Percentiles rank a stretch among this genome's conserved stretches.
Conservation (phyloP, 495 filamentous ascomycete genomes). For the Mycothermus thermophilus region DNA sequence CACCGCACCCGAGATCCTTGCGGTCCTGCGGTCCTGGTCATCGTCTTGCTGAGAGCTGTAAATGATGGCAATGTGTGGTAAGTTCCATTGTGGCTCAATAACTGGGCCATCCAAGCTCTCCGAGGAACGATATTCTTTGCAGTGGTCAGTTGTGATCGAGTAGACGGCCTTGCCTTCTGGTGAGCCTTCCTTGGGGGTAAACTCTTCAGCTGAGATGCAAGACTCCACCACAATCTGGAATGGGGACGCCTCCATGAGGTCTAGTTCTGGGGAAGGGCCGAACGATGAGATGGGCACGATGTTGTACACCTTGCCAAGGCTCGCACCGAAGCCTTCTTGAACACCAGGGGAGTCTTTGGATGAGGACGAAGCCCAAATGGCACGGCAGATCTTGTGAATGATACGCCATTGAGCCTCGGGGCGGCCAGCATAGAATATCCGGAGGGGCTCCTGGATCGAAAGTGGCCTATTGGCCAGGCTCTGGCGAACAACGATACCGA, state of each 20-base stretch:
- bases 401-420: slow-evolving; percentile 50
- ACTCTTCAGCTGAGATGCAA: slow-evolving; percentile 42
- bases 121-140: slow-evolving; percentile 26
- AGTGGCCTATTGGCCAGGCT: slow-evolving; percentile 55
- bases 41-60: slow-evolving; percentile 48
- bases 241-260: slow-evolving; percentile 53
- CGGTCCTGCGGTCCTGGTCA: slow-evolving; percentile 32
- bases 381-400: slow-evolving; percentile 60
- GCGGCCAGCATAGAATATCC: slow-evolving; percentile 56
- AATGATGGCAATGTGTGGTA: slow-evolving; percentile 59
- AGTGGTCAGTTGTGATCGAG: slow-evolving; percentile 46
- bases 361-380: slow-evolving; percentile 37
- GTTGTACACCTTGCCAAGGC: slow-evolving; percentile 40
- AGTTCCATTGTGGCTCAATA: slow-evolving; percentile 42
- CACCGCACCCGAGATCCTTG: slow-evolving; percentile 43
- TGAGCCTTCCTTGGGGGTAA: slow-evolving; percentile 21
- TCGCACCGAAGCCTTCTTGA: slow-evolving; percentile 10
- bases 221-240: slow-evolving; percentile 64
- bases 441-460: slow-evolving; percentile 49
- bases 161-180: slow-evolving; percentile 9
- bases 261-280: slow-evolving; percentile 54
- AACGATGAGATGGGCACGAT: slow-evolving; percentile 62
- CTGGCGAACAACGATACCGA: slow-evolving; percentile 51
- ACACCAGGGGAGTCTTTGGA: slow-evolving; percentile 11
- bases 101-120: slow-evolving; percentile 12